These are phyloP conservation scores for Pezicula carpinea DNA, from an alignment of 2,329 filamentous ascomycete genomes.

Conservation along the genomic window DNA sequence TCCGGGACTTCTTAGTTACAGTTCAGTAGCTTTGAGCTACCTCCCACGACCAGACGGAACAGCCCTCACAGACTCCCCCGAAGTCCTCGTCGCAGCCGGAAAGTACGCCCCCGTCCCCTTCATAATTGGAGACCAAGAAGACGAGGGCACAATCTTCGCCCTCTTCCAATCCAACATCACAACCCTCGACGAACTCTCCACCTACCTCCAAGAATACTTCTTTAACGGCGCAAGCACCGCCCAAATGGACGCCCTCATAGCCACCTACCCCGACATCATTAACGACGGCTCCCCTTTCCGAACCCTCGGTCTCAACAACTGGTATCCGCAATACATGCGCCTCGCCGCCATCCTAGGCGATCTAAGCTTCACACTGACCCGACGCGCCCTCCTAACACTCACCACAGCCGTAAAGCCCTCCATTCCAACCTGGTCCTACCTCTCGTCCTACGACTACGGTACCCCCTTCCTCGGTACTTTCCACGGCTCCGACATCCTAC, in stretches of 20 bases:
- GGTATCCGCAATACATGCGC: slow-evolving; percentile 74
- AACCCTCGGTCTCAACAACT: slow-evolving; percentile 62
- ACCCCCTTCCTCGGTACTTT: slow-evolving; percentile 72
- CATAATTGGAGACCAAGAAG: slow-evolving; percentile 72
- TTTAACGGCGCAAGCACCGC: slow-evolving; percentile 51
- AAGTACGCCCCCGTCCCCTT: slow-evolving; percentile 56
- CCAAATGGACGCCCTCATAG: slow-evolving; percentile 52
- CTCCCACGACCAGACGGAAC: slow-evolving; percentile 68
- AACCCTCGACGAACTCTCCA: slow-evolving; percentile 50
- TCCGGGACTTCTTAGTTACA: slow-evolving; percentile 63
- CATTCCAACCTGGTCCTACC: slow-evolving; percentile 70
- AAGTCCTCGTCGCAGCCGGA: slow-evolving; percentile 47
- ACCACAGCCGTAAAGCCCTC: slow-evolving; percentile 43
- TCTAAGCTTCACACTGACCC: slow-evolving; percentile 66
- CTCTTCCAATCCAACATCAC: slow-evolving; percentile 67
- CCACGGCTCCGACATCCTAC: slow-evolving; percentile 65
- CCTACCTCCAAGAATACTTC: slow-evolving; percentile 57
- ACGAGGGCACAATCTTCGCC: slow-evolving; percentile 73
- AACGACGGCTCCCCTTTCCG: slow-evolving; percentile 64
- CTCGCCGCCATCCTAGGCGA: slow-evolving; percentile 73
- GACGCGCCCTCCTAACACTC: slow-evolving; percentile 56
- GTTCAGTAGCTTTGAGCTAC: slow-evolving; percentile 66
- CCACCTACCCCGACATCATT: slow-evolving; percentile 50
- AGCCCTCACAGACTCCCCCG: slow-evolving; percentile 57
- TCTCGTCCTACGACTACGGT: slow-evolving; percentile 66